Evolutionary conservation across 352 stramenopile genomes (phyloP), one percentile per base, ranked within the genome.

Genomic region (Phytophthora constricta): DNA sequence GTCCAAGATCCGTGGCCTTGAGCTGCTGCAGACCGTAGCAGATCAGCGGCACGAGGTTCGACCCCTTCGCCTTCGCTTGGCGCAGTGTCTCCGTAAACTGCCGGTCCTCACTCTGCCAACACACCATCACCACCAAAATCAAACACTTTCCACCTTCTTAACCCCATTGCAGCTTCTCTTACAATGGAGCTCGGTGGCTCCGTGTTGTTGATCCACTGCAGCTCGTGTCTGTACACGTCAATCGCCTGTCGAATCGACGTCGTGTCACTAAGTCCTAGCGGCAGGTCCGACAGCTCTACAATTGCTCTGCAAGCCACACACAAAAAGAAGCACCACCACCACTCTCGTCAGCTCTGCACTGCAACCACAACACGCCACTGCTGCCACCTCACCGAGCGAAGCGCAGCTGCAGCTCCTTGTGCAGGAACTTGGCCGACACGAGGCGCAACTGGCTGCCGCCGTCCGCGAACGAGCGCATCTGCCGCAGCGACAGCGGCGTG

Each of bases 381-480:
- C 31, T 37, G 31, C 31, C 7, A 13, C 31, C 48, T 58, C 54
- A 76, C 68, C 82, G 77, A 58, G 86, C 83, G 57, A 93, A 93
- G 34, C 86, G 84, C 25, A 87, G 81, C 54, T 89, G 83, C 22
- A 95, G 80, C 68, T 95, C 86, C 34, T 86, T 86, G 63, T 93
- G 86, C 41, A 95, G 70, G 58, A 95, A 95, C 33, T 70, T 80
- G 27, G 81, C 76, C 5, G 81, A 82, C 31, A 90, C 65, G 53
- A 95, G 66, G 16, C 82, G 79, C 60, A 87, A 65, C 37, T 92
- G 87, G 51, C 77, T 72, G 16, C 72, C 80, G 26, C 75, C 78
- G 46, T 87, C 79, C 20, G 86, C 73, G 42, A 91, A 92, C 46
- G 73, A 79, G 62, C 87, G 86, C 86, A 95, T 95, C 56, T 95